Evolutionary conservation across 1,139 yeast species (phyloP).

Genomic region (Taiozyma sp.): DNA sequence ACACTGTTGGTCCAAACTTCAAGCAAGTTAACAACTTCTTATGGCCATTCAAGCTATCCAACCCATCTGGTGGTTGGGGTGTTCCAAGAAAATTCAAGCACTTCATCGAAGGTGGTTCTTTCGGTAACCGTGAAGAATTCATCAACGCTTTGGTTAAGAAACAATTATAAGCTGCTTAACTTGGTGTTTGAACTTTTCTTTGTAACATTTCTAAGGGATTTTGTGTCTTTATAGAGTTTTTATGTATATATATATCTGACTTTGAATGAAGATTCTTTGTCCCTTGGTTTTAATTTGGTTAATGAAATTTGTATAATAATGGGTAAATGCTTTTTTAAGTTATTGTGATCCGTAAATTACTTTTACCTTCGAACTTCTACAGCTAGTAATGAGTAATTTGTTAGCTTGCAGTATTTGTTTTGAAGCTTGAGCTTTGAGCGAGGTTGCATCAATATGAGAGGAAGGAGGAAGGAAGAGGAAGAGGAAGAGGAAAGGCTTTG

Average conservation of each 20-base stretch:
- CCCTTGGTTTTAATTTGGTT: not conserved
- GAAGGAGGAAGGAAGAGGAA: too few relatives aligned
- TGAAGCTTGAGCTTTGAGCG: too few relatives aligned
- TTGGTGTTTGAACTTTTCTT: not conserved
- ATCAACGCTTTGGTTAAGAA: constrained; percentile 94
- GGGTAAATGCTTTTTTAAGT: not conserved
- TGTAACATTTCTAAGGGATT: constrained; percentile 1
- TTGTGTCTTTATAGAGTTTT: constrained; percentile 1
- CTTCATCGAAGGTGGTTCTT: constrained; percentile 99
- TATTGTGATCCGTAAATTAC: not conserved
- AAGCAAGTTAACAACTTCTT: constrained; percentile 99
- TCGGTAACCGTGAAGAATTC: constrained; percentile 99
- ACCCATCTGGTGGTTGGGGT: constrained; percentile 99
- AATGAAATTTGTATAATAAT: not conserved
- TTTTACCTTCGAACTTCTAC: not conserved
- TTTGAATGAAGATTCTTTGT: constrained; percentile 3
- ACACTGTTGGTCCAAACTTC: constrained; percentile 99
- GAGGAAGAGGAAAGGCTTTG: too few relatives aligned
- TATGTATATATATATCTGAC: constrained; percentile 1
- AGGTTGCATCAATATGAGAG: too few relatives aligned
- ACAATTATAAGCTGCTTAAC: constrained; percentile 27
- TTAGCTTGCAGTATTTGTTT: too few relatives aligned
- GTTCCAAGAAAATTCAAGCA: constrained; percentile 98
- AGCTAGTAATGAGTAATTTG: too few relatives aligned
- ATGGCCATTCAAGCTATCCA: constrained; percentile 99